Conservation (phyloP, 805 yeast species). For the Schizosaccharomyces pombe region DNA sequence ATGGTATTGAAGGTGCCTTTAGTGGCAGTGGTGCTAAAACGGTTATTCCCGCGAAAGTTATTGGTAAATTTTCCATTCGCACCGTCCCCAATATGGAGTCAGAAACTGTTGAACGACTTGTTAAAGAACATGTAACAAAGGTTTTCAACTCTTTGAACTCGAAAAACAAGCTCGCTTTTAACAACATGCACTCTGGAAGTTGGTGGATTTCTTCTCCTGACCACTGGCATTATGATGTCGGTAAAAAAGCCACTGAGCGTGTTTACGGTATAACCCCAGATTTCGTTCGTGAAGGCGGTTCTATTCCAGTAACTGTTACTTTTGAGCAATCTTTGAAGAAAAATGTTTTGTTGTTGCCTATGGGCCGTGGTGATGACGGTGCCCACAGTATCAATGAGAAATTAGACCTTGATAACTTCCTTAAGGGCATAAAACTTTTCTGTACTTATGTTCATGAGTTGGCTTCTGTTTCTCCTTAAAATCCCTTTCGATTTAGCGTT, state of each 20-base stretch:
- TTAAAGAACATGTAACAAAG: conserved; percentile 41
- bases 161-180: conserved; percentile 49
- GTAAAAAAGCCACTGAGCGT: conserved; percentile 73
- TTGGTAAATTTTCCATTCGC: conserved; percentile 88
- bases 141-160: conserved; percentile 47
- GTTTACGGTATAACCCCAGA: conserved; percentile 94
- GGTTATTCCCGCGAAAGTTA: conserved; percentile 84
- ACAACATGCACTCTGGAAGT: conserved; percentile 78
- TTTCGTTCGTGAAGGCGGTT: conserved; percentile 96
- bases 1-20: conserved; percentile 96
- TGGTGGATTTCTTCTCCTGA: conserved; percentile 93
- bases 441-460: conserved; percentile 84
- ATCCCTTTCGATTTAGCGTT: no score
- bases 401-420: conserved; percentile 65
- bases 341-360: conserved; percentile 70
- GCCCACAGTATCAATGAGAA: conserved; percentile 97
- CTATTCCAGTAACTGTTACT: conserved; percentile 87
- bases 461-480: conserved; percentile 6
- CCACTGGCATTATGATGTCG: conserved; percentile 83
- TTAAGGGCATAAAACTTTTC: conserved; percentile 80
- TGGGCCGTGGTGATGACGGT: conserved; percentile 98
- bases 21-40: conserved; percentile 91
- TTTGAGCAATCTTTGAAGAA: conserved; percentile 75
- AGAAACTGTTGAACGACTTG: conserved; percentile 52
- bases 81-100: conserved; percentile 89